These are phyloP conservation scores for Pharnaceum exiguum DNA, from an alignment of 148 eudicot species.

Conservation along the genomic window DNA sequence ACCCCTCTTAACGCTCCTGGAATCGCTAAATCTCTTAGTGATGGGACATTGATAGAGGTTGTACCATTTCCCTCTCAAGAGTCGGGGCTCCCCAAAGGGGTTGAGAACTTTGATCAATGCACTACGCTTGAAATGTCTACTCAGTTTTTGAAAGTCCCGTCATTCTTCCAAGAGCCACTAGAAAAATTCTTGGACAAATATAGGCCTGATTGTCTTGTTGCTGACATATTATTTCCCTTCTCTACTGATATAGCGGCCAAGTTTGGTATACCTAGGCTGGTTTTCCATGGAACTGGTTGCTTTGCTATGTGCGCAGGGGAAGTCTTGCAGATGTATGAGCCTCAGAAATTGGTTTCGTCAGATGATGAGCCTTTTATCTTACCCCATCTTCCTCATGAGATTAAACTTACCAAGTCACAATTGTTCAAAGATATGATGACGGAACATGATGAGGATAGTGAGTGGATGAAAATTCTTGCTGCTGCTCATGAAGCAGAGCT, in stretches of 20 bases:
- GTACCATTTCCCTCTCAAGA: conserved; percentile 30
- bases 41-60: conserved; percentile 4
- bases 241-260: conserved; percentile 30
- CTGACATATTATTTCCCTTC: conserved; percentile 30
- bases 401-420: conserved; percentile 14
- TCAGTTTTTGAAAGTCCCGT: conserved; percentile 9
- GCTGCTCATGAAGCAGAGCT: conserved; percentile 16
- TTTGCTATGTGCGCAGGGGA: conserved; percentile 16
- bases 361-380: conserved; percentile 25
- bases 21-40: conserved; percentile 4
- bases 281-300: conserved; percentile 21
- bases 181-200: conserved; percentile 16
- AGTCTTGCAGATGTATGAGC: conserved; percentile 9
- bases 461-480: not conserved
- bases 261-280: conserved; percentile 29
- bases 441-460: not conserved
- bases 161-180: conserved; percentile 17
- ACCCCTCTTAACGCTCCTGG: conserved; percentile 33
- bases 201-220: conserved; percentile 31
- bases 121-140: not conserved
- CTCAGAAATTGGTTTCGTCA: conserved; percentile 11
- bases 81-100: conserved; percentile 23
- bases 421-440: not conserved
- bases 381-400: conserved; percentile 31
- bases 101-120: conserved; percentile 22